Conservation (phyloP, 139 green algal genomes). For the Auxenochlorella pyrenoidosa region DNA sequence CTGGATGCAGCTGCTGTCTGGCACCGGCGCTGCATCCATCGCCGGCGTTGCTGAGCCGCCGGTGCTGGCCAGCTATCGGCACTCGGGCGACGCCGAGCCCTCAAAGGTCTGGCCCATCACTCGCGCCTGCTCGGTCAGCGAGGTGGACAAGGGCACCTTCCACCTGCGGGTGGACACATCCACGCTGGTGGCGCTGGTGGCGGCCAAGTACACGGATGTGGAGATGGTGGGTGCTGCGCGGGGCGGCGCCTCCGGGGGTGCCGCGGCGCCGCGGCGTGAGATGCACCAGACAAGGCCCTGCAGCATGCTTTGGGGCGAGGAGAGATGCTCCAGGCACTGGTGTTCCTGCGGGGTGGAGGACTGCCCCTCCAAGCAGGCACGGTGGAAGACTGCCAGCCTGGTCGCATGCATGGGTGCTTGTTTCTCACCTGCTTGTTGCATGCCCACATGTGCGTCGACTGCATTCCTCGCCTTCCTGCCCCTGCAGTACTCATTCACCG, state of each 20-base stretch:
- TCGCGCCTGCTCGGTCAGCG: not conserved
- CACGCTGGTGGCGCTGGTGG: conserved; percentile 18
- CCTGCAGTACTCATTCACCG: conserved; percentile 23
- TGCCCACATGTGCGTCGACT: no score
- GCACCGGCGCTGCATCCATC: not conserved
- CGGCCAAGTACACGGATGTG: not conserved
- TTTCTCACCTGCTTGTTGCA: not conserved
- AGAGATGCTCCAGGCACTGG: no score
- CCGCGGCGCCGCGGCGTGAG: no score
- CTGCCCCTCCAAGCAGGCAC: no score
- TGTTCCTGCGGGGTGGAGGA: not conserved
- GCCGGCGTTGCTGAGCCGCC: not conserved
- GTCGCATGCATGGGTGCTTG: not conserved
- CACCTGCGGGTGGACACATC: conserved; percentile 14
- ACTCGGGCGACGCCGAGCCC: conserved; percentile 2
- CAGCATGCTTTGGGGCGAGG: no score
- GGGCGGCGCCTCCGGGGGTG: no score
- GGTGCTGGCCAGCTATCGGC: conserved; percentile 23
- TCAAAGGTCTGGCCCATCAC: conserved; percentile 32
- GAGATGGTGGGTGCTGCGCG: conserved; percentile 1
- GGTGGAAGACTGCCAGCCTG: not conserved
- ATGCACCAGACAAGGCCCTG: no score
- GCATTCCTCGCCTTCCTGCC: not conserved
- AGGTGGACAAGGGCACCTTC: not conserved
- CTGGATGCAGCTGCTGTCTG: conserved; percentile 19